These are phyloP conservation scores for Perilla frutescens DNA, from an alignment of 257 asterid species.

Conservation along the genomic window DNA sequence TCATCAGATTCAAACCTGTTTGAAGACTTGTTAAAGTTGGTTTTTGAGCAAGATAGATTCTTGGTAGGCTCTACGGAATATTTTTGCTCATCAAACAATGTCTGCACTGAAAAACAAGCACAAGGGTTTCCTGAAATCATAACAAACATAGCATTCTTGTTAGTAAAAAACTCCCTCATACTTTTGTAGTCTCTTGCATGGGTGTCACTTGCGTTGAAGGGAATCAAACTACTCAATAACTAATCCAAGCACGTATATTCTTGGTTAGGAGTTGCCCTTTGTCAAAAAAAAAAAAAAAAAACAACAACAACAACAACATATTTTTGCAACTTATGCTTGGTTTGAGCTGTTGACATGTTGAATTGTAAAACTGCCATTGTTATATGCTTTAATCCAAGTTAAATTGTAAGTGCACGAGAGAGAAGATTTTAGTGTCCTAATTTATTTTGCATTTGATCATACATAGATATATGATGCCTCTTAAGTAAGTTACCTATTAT, in stretches of 20 bases:
- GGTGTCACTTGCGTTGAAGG: conserved; percentile 15
- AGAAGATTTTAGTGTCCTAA: conserved; percentile 27
- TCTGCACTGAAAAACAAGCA: conserved; percentile 46
- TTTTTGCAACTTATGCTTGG: conserved; percentile 15
- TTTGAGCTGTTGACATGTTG: conserved; percentile 4
- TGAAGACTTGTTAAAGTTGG: conserved; percentile 41
- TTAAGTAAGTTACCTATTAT: conserved; percentile 53
- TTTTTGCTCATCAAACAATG: conserved; percentile 49
- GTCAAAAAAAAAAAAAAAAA: background rate
- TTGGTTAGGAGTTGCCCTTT: background rate
- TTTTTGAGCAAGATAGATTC: conserved; percentile 35
- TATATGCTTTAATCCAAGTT: conserved; percentile 7
- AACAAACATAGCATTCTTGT: conserved; percentile 32
- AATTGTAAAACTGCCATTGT: background rate
- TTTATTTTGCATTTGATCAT: conserved; percentile 3
- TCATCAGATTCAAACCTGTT: conserved; percentile 37
- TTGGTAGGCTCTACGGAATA: conserved; percentile 48
- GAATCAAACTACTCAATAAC: conserved; percentile 26
- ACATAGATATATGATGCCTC: conserved; percentile 21
- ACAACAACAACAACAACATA: background rate
- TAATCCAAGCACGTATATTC: background rate
- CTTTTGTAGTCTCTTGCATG: conserved; percentile 28
- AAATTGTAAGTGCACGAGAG: conserved; percentile 4
- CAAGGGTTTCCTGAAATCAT: conserved; percentile 56
- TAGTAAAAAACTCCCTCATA: conserved; percentile 26